Evolutionary conservation across 2,329 filamentous ascomycete genomes (phyloP).

Genomic region (Rhynchosporium agropyri): DNA sequence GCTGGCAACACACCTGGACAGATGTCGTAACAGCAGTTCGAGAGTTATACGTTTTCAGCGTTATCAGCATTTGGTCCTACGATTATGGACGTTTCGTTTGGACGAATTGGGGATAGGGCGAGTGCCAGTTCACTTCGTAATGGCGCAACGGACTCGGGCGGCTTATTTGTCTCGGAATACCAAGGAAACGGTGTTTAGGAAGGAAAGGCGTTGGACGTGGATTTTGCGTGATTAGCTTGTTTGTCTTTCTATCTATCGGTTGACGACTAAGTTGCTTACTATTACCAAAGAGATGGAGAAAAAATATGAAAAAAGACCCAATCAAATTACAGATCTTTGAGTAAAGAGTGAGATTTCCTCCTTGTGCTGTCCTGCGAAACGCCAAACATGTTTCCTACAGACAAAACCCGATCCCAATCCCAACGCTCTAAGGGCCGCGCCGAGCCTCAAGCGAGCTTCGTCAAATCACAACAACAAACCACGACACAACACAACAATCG

Average conservation of each 20-base stretch:
- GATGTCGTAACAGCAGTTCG: conserved; percentile 1
- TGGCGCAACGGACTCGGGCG: background rate
- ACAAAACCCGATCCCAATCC: no score
- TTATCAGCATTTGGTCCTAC: background rate
- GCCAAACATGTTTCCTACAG: background rate
- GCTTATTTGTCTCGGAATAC: conserved; percentile 3
- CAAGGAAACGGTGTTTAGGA: conserved; percentile 7
- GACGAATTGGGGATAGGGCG: background rate
- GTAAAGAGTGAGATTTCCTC: background rate
- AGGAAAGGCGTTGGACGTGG: background rate
- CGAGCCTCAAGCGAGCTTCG: conserved; percentile 3
- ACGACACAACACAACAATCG: background rate
- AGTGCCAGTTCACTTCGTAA: background rate
- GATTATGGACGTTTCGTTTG: background rate
- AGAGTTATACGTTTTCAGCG: no score
- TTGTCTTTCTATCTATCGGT: background rate
- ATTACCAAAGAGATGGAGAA: conserved; percentile 4
- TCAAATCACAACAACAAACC: conserved; percentile 7
- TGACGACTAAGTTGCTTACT: conserved; percentile 8
- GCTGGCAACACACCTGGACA: conserved; percentile 13
- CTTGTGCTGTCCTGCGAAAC: background rate
- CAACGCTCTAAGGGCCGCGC: no score
- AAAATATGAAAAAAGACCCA: background rate
- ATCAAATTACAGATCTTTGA: background rate
- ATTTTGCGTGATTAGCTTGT: background rate